A percentile compares a stretch with the other conserved stretches of the same genome.
Conservation (phyloP, 441 rosid species). For the Aleurites moluccanus region DNA sequence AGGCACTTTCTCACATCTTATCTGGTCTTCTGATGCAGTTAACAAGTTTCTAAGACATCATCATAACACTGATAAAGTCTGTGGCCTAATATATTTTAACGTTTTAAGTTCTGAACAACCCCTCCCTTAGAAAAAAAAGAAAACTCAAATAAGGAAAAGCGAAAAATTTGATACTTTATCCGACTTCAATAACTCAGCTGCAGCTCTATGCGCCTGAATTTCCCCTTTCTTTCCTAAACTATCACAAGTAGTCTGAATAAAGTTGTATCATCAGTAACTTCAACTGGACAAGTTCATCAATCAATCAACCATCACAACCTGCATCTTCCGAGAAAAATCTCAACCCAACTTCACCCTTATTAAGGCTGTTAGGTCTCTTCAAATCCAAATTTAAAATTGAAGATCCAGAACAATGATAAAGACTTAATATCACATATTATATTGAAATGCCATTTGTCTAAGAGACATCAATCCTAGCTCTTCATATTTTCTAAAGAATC, state of each 20-base stretch:
- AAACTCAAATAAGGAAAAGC: background rate
- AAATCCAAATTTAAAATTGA: background rate
- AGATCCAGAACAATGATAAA: background rate
- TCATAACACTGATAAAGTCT: background rate
- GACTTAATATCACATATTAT: background rate
- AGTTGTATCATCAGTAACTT: background rate
- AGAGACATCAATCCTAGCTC: background rate
- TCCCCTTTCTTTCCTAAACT: background rate
- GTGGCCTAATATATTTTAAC: background rate
- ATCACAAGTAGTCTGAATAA: background rate
- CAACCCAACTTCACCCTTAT: background rate
- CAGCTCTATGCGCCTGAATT: background rate
- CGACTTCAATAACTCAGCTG: background rate
- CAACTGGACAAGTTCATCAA: background rate
- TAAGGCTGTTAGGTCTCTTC: background rate
- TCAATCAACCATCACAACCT: background rate
- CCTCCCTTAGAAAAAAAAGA: background rate
- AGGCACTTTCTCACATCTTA: background rate
- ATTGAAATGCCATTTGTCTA: background rate
- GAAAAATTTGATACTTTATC: background rate
- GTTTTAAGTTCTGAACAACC: background rate
- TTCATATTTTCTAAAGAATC: background rate
- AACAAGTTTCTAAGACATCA: background rate
- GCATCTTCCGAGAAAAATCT: conserved; percentile 3
- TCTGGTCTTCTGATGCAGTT: background rate